Evolutionary conservation across 768 basidiomycete species (phyloP).

Genomic region (Mycena haematopus): DNA sequence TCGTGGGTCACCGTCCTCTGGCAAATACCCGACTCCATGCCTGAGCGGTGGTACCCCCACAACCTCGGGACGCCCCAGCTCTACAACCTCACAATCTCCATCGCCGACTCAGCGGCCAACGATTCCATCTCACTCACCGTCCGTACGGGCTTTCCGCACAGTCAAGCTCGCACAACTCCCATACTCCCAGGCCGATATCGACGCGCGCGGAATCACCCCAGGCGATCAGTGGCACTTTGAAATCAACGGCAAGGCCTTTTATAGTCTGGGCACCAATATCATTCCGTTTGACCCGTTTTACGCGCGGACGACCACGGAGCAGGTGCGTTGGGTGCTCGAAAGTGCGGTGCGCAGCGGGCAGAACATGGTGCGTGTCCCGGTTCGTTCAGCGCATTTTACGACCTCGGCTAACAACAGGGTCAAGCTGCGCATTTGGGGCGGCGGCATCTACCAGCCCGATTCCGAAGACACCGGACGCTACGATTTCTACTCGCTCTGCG

Average conservation of each 20-base stretch:
- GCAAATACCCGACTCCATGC: slow-evolving; percentile 51
- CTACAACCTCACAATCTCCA: slow-evolving; percentile 55
- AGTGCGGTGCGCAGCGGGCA: slow-evolving; percentile 61
- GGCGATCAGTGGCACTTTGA: slow-evolving; percentile 69
- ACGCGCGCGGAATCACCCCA: slow-evolving; percentile 56
- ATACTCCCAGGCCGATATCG: slow-evolving; percentile 52
- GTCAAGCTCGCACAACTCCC: slow-evolving; percentile 57
- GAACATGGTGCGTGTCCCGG: slow-evolving; percentile 53
- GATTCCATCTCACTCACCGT: slow-evolving; percentile 47
- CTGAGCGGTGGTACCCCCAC: slow-evolving; percentile 60
- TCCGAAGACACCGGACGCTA: slow-evolving; percentile 55
- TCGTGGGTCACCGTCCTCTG: slow-evolving; percentile 52
- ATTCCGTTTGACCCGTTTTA: slow-evolving; percentile 71
- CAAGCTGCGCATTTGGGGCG: slow-evolving; percentile 68
- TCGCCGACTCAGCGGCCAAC: slow-evolving; percentile 33
- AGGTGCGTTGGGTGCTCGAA: slow-evolving; percentile 61
- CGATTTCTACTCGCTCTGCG: slow-evolving; percentile 62
- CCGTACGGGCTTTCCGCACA: slow-evolving; percentile 65
- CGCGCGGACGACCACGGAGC: slow-evolving; percentile 53
- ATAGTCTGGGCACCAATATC: slow-evolving; percentile 61
- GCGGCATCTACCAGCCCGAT: slow-evolving; percentile 56
- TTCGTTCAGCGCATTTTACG: no score
- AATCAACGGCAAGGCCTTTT: slow-evolving; percentile 63
- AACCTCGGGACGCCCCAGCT: slow-evolving; percentile 63
- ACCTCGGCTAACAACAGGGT: no score